Evolutionary conservation across 2,329 filamentous ascomycete genomes (phyloP), one percentile per base, ranked within the genome.

Genomic region (Aspergillus floridensis): DNA sequence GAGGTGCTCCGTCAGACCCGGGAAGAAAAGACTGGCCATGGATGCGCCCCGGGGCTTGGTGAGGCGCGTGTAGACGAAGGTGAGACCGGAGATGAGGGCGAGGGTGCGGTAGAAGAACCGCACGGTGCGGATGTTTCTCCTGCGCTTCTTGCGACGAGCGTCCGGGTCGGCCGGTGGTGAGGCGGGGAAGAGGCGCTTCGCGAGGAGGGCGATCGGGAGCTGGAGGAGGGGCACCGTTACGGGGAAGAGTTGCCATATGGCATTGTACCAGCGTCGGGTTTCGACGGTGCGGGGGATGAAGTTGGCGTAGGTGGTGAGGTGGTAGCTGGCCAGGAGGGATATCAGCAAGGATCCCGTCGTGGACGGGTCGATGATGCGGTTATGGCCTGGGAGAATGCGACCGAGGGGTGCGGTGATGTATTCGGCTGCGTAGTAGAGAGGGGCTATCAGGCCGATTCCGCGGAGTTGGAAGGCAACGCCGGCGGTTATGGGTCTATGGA

Each of bases 181-280:
- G 16, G 3, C 22, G 3, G 22, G 26, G 8, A 29, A 44, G 10
- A n/a, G 21, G 21, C 10, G 10, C 12, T 22, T 31, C 7, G 22
- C 16, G 4, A 49, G 1, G 19, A 47, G 19, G n/a, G 24, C 31
- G 32, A 60, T 49, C 1, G 57, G 48, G 16, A 49, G 4, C 26
- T 65, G 59, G 1, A 57, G 2, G 2, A 65, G 26, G 1, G 57
- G 55, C 10, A 63, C 46, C 6, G 58, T 26, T 4, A 63, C 10
- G 1, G 63, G 63, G 54, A 61, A 63, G 0, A 59, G 16, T 19
- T 65, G 56, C 63, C 63, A 65, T 21, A 60, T 12, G 6, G 58
- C 61, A 26, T 62, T 59, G 41, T 49, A 54, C 8, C 11, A 31
- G 21, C 44, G 52, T 2, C 57, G 57, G 2, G 41, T 11, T 2